Evolutionary conservation across 1,284 basidiomycete genomes (phyloP).

Genomic region (Dichomitus squalens): DNA sequence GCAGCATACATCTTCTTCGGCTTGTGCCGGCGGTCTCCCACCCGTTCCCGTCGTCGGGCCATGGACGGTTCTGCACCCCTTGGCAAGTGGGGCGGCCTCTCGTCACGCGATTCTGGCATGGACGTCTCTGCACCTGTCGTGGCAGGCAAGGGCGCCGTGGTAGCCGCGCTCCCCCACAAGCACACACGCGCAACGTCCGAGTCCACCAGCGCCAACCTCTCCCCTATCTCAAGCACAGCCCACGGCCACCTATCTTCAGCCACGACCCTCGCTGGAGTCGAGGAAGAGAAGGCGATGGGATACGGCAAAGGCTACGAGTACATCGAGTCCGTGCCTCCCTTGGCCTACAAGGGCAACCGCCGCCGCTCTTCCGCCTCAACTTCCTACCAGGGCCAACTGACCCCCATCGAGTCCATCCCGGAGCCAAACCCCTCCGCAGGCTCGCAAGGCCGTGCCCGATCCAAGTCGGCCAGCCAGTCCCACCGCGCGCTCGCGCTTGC

Average conservation of each 20-base stretch:
- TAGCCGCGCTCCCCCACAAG: constrained; percentile 2
- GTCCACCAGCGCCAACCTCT: constrained; percentile 17
- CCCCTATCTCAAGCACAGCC: constrained; percentile 15
- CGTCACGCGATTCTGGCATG: constrained; percentile 23
- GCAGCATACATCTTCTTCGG: constrained; percentile 30
- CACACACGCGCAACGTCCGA: constrained; percentile 15
- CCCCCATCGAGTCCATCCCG: constrained; percentile 10
- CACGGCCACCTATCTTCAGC: constrained; percentile 14
- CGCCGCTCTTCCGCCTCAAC: constrained; percentile 16
- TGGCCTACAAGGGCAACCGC: constrained; percentile 13
- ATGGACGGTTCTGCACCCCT: constrained; percentile 10
- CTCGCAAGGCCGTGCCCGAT: constrained; percentile 15
- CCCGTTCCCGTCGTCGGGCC: constrained; percentile 19
- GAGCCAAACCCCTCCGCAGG: constrained; percentile 14
- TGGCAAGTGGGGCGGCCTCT: constrained; percentile 30
- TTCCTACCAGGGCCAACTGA: constrained; percentile 1
- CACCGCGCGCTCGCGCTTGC: constrained; percentile 30
- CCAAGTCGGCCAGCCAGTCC: constrained; percentile 23
- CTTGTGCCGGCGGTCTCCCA: constrained; percentile 24
- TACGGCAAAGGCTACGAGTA: constrained; percentile 10
- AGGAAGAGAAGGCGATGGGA: constrained; percentile 24
- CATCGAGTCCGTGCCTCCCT: constrained; percentile 20
- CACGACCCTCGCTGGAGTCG: constrained; percentile 23
- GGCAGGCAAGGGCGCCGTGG: constrained; percentile 5
- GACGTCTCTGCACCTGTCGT: constrained; percentile 13